Evolutionary conservation across 306 rosid genomes (phyloP), one percentile per base, ranked within the genome.

Genomic region (Gleditsia sinensis): DNA sequence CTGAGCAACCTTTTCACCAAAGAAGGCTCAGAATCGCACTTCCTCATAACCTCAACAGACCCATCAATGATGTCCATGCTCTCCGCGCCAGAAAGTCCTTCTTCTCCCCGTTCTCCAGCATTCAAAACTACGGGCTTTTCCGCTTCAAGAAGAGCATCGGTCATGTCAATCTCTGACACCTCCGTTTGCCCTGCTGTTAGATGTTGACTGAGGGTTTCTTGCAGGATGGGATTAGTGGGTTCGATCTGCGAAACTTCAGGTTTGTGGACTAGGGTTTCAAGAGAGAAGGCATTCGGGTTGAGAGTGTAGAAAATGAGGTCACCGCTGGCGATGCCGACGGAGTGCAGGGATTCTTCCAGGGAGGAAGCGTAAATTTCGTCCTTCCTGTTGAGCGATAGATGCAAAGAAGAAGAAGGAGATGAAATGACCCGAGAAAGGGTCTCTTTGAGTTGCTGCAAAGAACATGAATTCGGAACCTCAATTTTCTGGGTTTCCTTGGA

Each of bases 221-320:
- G 77, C 7, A 46, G 36, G 51, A 50, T 13, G 49, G 9, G 62
- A 50, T 49, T 23, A 23, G 62, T 5, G 62, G 28, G 46, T 13
- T 68, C 33, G 14, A 4, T 12, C 46, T 50, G 19, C 34, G 54
- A 55, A 4, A 54, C 25, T 5, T 17, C 75, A 12, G 75, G 70
- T 6, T 78, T 74, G 42, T 72, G 83, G 27, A 67, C 49, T 2
- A 79, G 73, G 85, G 77, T 69, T 83, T 80, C 49, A 19, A 1
- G 19, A 34, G 77, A 71, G 69, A 81, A 58, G 9, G 64, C 76
- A 19, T 63, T 49, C 7, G 96, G 81, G 66, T 86, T 69, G 54
- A 85, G 19, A 14, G 92, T 72, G 86, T 86, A 91, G 86, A 88
- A 89, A 51, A 94, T 33, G 55, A 94, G 96, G 72, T 89, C 98